phyloP scores from a whole-genome alignment of 371 early-diverging fungal genomes.

The Apophysomyces trapeziformis region DNA sequence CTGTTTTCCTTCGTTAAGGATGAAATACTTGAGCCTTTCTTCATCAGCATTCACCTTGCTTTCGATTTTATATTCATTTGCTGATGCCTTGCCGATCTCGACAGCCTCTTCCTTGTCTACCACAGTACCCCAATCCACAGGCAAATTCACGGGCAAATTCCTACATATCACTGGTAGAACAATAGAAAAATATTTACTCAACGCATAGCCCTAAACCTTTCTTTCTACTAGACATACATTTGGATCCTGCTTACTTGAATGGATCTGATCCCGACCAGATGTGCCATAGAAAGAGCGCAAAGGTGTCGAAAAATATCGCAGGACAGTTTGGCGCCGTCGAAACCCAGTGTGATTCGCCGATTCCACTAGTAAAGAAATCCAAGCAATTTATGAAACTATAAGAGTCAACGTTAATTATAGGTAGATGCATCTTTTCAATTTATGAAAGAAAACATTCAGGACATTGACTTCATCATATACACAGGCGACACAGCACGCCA shows the following conservation, averaged over 20 bases:
- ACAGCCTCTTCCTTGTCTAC: not conserved
- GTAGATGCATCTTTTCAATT: constrained; percentile 43
- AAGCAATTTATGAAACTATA: no score
- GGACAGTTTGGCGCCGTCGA: constrained; percentile 46
- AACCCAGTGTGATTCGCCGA: constrained; percentile 45
- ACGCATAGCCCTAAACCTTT: not conserved
- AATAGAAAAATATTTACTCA: not conserved
- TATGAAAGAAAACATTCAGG: constrained; percentile 32
- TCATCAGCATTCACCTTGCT: not conserved
- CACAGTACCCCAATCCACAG: not conserved
- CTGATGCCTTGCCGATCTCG: not conserved
- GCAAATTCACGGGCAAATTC: not conserved
- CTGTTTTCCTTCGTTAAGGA: not conserved
- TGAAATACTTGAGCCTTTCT: not conserved
- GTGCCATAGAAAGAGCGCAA: constrained; percentile 21
- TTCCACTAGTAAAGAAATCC: constrained; percentile 19
- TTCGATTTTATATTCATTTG: not conserved
- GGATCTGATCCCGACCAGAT: constrained; percentile 23
- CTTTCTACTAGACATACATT: constrained; percentile 33
- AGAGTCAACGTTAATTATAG: not conserved
- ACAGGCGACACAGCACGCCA: constrained; percentile 58
- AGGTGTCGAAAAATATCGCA: constrained; percentile 2
- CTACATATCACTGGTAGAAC: not conserved
- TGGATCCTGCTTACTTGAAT: constrained; percentile 30
- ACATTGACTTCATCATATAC: constrained; percentile 53